Evolutionary conservation across 768 basidiomycete genomes (phyloP).

Genomic region (Russula sp.): DNA sequence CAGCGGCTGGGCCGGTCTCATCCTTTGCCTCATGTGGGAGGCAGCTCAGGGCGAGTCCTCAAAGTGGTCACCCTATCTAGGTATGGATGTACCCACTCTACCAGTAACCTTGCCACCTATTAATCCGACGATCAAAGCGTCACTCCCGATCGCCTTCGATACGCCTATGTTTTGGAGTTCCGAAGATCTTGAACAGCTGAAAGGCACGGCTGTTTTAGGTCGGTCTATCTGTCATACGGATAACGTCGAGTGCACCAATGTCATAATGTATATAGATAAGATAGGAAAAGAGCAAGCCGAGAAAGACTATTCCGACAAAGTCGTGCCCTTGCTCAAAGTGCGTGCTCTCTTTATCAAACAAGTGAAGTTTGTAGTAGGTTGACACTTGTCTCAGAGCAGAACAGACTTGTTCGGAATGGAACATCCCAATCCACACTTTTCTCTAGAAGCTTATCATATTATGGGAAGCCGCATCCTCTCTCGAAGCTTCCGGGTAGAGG

Average conservation of each 20-base stretch:
- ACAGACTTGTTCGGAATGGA: conserved; percentile 60
- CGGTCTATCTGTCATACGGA: conserved; percentile 29
- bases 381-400: conserved; percentile 43
- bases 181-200: conserved; percentile 64
- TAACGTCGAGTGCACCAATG: background rate
- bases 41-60: conserved; percentile 54
- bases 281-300: conserved; percentile 83
- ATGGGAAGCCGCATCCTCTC: conserved; percentile 92
- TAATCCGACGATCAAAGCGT: conserved; percentile 35
- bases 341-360: conserved; percentile 22
- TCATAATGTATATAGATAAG: conserved; percentile 50
- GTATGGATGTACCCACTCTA: conserved; percentile 35
- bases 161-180: conserved; percentile 94
- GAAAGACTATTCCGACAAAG: conserved; percentile 55
- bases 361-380: background rate
- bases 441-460: conserved; percentile 71
- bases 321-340: conserved; percentile 70
- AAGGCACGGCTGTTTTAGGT: conserved; percentile 87
- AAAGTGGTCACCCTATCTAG: conserved; percentile 67
- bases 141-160: conserved; percentile 66
- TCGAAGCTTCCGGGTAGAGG: conserved; percentile 80
- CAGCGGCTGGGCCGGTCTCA: conserved; percentile 79
- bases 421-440: conserved; percentile 44
- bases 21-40: conserved; percentile 97
- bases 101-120: background rate